Evolutionary conservation across 345 rosid genomes (phyloP), one percentile per base, ranked within the genome.

Genomic region (Aquilaria sinensis): DNA sequence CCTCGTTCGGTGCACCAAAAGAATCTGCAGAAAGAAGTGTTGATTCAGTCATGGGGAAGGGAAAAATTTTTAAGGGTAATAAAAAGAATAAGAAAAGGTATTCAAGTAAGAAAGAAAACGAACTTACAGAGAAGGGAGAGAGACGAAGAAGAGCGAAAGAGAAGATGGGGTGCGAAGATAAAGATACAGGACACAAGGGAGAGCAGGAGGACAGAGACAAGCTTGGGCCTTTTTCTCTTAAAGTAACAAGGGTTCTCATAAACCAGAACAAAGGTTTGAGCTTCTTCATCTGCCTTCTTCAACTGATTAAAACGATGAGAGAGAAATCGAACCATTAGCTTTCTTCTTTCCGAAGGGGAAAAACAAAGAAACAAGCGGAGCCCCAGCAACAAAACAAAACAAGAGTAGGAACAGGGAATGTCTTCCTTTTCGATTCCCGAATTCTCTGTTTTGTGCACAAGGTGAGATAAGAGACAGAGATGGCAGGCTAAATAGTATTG

Each of bases 171-270:
- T 37, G 76, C 74, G 66, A 87, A 47, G 33, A 92, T 57, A 64
- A 91, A 71, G 74, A 68, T 68, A 68, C 83, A 88, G 63, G 85
- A 88, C 54, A 91, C 74, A 45, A 91, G 60, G 13, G 85, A 78
- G 46, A 92, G 85, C n/a, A 89, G 53, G 62, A 92, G 70, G 31
- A 87, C 68, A 56, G 74, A 71, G 0, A 81, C 65, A 75, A 89
- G 83, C 72, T 81, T 87, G 34, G 81, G 88, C 72, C 79, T 85
- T 66, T 72, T 71, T 63, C 74, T 79, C 74, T 68, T 87, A 72
- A 60, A 80, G 64, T 47, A 76, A 55, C 74, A 63, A 48, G 65
- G 61, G 70, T 37, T 73, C 3, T 72, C 71, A 50, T 66, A 77
- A 51, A 70, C 76, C 12, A 79, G 30, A 45, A 53, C 71, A 61